Percentiles rank a stretch among this genome's conserved stretches.
phyloP scores from a whole-genome alignment of 108 stramenopile species.

The Phaeodactylum tricornutum region DNA sequence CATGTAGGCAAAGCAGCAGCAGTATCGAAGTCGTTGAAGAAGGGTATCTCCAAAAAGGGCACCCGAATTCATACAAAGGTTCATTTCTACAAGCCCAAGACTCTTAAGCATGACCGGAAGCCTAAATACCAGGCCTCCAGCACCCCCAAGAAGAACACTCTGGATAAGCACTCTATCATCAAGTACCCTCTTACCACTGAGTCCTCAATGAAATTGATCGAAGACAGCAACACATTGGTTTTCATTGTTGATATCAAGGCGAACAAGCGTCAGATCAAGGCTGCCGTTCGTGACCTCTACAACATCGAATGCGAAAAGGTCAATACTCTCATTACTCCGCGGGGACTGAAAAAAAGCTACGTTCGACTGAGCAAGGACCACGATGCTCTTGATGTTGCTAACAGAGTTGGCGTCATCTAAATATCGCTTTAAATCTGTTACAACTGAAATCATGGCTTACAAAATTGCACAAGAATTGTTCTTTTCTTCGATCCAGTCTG shows the following conservation, averaged over 20 bases:
- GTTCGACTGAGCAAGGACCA: conserved; percentile 95
- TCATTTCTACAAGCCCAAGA: conserved; percentile 98
- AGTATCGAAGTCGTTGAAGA: conserved; percentile 83
- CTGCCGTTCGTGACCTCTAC: conserved; percentile 94
- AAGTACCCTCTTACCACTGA: conserved; percentile 97
- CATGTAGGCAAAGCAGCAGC: conserved; percentile 76
- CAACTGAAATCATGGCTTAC: too few relatives aligned
- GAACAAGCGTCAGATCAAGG: conserved; percentile 99
- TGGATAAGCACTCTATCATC: conserved; percentile 87
- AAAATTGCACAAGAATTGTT: too few relatives aligned
- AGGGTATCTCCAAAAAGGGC: conserved; percentile 91
- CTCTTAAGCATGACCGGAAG: conserved; percentile 73
- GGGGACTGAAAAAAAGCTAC: conserved; percentile 99
- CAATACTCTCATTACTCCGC: conserved; percentile 99
- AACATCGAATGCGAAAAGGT: conserved; percentile 96
- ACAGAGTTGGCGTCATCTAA: conserved; percentile 99
- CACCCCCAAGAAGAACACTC: conserved; percentile 61
- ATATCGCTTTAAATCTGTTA: neutral
- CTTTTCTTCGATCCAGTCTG: conserved; percentile 6
- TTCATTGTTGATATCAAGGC: conserved; percentile 98
- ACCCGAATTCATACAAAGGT: conserved; percentile 97
- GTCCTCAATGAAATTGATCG: conserved; percentile 99
- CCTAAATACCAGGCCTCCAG: conserved; percentile 85
- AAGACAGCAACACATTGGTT: conserved; percentile 99
- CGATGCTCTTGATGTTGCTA: conserved; percentile 99